Evolutionary conservation across 2,329 filamentous ascomycete genomes (phyloP), one percentile per base, ranked within the genome.

Genomic region (Ascochyta viciae-villosae): DNA sequence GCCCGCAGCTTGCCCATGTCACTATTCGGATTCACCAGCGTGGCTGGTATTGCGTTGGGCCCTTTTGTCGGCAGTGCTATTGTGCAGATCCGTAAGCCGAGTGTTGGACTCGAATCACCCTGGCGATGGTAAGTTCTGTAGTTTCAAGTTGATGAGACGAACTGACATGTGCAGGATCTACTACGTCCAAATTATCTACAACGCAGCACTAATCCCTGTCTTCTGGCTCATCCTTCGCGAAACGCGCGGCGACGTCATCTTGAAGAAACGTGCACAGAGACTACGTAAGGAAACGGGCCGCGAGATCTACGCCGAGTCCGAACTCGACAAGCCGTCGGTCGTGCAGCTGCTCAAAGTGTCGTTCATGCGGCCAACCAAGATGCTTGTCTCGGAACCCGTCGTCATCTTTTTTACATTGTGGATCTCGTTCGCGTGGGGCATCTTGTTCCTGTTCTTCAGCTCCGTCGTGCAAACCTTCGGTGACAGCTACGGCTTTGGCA

Each of bases 341-440:
- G 41, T 33, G 12, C 34, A 47, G 13, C 43, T 74, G 3, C 60
- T 78, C n/a, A 73, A 75, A 40, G 58, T 78, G 6, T 77, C 77
- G 1, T 78, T 78, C 50, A 72, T 75, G 63, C 73, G 76, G 1
- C 76, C 77, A 0, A 75, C 66, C 1, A 72, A 71, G 46, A 74
- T 81, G 75, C 70, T 78, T 1, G 43, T 77, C 19, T 78, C 77
- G 3, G 76, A 80, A 27, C 77, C 77, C 0, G 74, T 81, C 1
- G 74, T 80, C 5, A 74, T 62, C 3, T 78, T 75, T 48, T 77
- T 81, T 64, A 79, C 77, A 0, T 63, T 80, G 0, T 80, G 77
- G 77, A 76, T 78, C 39, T 73, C 68, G 27, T 80, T 80, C 53
- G 76, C 77, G 0, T 79, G 76, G 76, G 77, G 77, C 1, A 78